Conservation (phyloP, 2,329 filamentous ascomycete species). For the Sporothrix pseudoabietina region DNA sequence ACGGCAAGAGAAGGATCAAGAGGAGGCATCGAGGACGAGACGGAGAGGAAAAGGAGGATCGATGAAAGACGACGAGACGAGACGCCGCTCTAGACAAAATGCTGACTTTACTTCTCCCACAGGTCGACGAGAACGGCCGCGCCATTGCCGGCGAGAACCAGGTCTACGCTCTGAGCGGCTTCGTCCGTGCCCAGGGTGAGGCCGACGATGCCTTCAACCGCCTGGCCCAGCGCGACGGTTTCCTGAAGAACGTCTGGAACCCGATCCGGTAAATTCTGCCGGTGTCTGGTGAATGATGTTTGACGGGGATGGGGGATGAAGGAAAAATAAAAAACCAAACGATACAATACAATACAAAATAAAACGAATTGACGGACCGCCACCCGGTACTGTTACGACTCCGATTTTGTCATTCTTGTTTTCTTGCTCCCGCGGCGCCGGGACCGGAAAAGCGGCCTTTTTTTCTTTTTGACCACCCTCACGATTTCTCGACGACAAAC, state of each 20-base stretch:
- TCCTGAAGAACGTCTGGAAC: slow-evolving; percentile 97
- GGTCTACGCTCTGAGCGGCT: slow-evolving; percentile 95
- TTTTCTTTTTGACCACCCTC: background rate
- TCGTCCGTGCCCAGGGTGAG: slow-evolving; percentile 98
- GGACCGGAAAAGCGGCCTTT: slow-evolving; percentile 14
- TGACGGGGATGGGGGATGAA: background rate
- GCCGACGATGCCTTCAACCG: slow-evolving; percentile 95
- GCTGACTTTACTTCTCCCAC: background rate
- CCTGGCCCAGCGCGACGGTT: slow-evolving; percentile 91
- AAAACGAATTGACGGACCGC: slow-evolving; percentile 5
- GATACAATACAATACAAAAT: background rate
- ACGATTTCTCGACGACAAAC: slow-evolving; percentile 4
- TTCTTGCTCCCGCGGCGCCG: slow-evolving; percentile 19
- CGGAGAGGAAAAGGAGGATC: background rate
- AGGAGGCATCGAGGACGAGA: background rate
- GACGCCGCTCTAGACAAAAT: background rate
- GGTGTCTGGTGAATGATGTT: background rate
- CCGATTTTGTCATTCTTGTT: background rate
- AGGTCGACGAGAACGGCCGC: slow-evolving; percentile 95
- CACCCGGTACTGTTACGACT: background rate
- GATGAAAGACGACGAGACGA: background rate
- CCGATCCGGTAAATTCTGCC: slow-evolving; percentile 59
- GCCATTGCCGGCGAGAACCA: slow-evolving; percentile 94
- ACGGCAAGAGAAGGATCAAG: background rate
- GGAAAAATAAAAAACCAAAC: background rate